Base-by-base conservation (phyloP, 805 yeast genomes). In the Kluyveromyces siamensis region DNA sequence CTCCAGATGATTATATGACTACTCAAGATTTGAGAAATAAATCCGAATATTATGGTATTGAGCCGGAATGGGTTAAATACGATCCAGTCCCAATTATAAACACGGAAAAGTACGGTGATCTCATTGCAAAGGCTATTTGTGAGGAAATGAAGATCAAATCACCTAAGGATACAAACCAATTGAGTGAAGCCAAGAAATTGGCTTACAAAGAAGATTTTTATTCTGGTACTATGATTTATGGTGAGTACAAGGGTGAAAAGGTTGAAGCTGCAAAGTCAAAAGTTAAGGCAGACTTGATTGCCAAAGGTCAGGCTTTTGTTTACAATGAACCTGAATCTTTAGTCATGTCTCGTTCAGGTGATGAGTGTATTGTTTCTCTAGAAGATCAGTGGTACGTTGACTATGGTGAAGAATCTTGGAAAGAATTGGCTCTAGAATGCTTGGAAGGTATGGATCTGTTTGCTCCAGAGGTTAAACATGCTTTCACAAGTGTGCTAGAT, bases 351-450 rank as follows among this genome's bases (percentile, higher is more conserved):
- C 85, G 99, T 72, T 87, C 96, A 40, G 97, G 97, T 57, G 99
- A 93, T 66, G 88, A 83, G 51, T 93, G 99, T 77, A 82, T 91
- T 60, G 99, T 93, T 39, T 88, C 98, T 6, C 78, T 93, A 46
- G 98, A 95, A 72, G 98, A 93, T 71, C 99, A 93, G 75, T 93
- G 99, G 99, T 93, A 81, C 69, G 78, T 87, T 60, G 97, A 93
- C 67, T 93, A 93, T 62, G 99, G 99, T 76, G 99, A 93, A 77
- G 87, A 80, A 58, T 57, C 71, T 14, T 93, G 99, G 99, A 87
- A 85, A 64, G 69, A 74, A 14, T 80, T 78, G 65, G 95, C 96
- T 47, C 71, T 81, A 54, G 93, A 84, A 59, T 84, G 95, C 66
- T 76, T 93, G 52, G 75, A 74, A 43, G 65, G 69, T 51, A 82